Evolutionary conservation across 1,139 yeast species (phyloP).

Genomic region (Eremothecium cymbalariae): DNA sequence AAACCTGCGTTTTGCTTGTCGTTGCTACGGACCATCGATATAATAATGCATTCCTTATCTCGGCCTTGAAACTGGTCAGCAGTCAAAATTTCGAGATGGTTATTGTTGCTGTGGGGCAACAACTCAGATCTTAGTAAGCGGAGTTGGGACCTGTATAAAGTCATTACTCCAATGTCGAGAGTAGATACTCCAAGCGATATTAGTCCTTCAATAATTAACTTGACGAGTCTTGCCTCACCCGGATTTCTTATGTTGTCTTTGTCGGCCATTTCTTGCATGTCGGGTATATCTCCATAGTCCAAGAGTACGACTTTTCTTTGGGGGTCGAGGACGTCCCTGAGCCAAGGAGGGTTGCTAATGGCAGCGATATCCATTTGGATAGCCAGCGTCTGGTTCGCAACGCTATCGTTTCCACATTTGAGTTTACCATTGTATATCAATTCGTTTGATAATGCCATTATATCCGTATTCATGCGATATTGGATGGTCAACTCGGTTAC

Average conservation of each 20-base stretch:
- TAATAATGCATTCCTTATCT: slow-evolving; percentile 82
- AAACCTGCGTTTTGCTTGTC: slow-evolving; percentile 63
- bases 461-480: slow-evolving; percentile 87
- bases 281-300: slow-evolving; percentile 50
- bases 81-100: slow-evolving; percentile 66
- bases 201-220: slow-evolving; percentile 55
- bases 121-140: slow-evolving; percentile 40
- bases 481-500: slow-evolving; percentile 72
- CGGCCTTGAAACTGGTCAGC: slow-evolving; percentile 97
- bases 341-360: slow-evolving; percentile 36
- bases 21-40: slow-evolving; percentile 82
- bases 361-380: slow-evolving; percentile 37
- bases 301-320: slow-evolving; percentile 60
- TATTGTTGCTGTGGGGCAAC: slow-evolving; percentile 33
- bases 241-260: slow-evolving; percentile 68
- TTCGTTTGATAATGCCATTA: slow-evolving; percentile 73
- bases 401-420: slow-evolving; percentile 61
- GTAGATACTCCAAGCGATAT: slow-evolving; percentile 48
- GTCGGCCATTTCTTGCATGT: slow-evolving; percentile 41
- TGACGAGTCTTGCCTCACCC: slow-evolving; percentile 59
- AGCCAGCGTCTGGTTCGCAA: slow-evolving; percentile 48
- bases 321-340: slow-evolving; percentile 40
- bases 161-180: slow-evolving; percentile 72
- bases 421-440: slow-evolving; percentile 69
- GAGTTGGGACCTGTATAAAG: slow-evolving; percentile 80